Percentiles rank a stretch among this genome's conserved stretches.
phyloP scores from a whole-genome alignment of 352 stramenopile species.

The Globisporangium ultimum region DNA sequence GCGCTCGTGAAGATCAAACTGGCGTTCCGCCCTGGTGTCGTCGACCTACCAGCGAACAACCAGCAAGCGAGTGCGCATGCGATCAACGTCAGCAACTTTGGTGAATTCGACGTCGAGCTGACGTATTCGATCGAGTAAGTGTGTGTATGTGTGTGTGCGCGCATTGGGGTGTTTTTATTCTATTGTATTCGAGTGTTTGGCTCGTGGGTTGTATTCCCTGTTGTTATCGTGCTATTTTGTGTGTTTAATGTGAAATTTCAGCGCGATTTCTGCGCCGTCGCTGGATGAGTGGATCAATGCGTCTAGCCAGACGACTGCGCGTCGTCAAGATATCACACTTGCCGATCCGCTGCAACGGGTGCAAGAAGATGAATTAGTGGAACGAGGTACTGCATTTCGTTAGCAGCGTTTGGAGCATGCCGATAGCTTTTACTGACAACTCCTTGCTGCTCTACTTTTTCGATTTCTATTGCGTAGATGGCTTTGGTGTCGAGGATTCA shows the following conservation, averaged over 20 bases:
- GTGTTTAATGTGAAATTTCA: constrained; percentile 16
- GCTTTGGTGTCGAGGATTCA: constrained; percentile 65
- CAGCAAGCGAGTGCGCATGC: constrained; percentile 65
- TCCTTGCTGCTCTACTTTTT: neutral
- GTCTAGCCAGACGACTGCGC: constrained; percentile 70
- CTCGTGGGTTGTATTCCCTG: neutral
- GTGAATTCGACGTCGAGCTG: constrained; percentile 82
- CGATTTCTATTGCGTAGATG: constrained; percentile 35
- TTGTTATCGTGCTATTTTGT: neutral
- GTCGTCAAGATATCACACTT: constrained; percentile 84
- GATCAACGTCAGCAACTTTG: constrained; percentile 86
- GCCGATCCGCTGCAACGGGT: constrained; percentile 55
- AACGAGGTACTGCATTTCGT: constrained; percentile 33
- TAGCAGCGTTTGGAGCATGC: constrained; percentile 2
- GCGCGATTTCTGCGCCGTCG: constrained; percentile 55
- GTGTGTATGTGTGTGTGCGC: constrained; percentile 11
- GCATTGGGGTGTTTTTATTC: neutral
- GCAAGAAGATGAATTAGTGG: constrained; percentile 44
- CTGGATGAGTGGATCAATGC: constrained; percentile 81
- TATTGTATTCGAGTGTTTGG: neutral
- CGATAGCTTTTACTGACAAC: neutral
- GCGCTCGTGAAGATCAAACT: constrained; percentile 99
- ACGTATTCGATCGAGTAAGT: constrained; percentile 85
- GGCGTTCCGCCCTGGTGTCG: constrained; percentile 87
- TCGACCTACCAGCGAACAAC: constrained; percentile 65